These are phyloP conservation scores for Diaporthe batatas DNA, from an alignment of 2,329 filamentous ascomycete species.

Conservation along the genomic window DNA sequence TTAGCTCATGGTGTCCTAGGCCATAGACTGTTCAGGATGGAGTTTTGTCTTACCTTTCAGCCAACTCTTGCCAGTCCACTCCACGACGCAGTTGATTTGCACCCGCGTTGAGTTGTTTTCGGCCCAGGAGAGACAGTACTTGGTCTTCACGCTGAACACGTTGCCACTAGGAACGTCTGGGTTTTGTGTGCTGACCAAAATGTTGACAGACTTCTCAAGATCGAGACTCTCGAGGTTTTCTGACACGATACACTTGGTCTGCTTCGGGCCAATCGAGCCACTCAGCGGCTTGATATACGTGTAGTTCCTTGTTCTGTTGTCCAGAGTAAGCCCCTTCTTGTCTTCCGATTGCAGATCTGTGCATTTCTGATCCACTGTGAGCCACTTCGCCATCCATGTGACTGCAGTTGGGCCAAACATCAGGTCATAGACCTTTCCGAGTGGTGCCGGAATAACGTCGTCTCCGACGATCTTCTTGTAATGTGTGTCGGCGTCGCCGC, in stretches of 20 bases:
- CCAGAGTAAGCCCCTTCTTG: constrained; percentile 80
- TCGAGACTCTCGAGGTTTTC: constrained; percentile 89
- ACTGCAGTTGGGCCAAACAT: constrained; percentile 87
- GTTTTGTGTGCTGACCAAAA: constrained; percentile 87
- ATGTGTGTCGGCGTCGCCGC: constrained; percentile 81
- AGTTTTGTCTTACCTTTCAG: constrained; percentile 80
- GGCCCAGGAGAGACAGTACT: constrained; percentile 94
- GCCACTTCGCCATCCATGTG: constrained; percentile 87
- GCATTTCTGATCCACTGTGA: constrained; percentile 89
- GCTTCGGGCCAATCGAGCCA: constrained; percentile 87
- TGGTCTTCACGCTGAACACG: constrained; percentile 91
- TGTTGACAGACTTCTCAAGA: constrained; percentile 85
- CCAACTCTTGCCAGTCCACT: constrained; percentile 99
- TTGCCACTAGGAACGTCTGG: constrained; percentile 96
- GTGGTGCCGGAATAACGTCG: constrained; percentile 85
- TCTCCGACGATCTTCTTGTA: constrained; percentile 90
- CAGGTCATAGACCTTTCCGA: constrained; percentile 91
- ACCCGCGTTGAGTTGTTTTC: constrained; percentile 87
- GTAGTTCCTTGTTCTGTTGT: constrained; percentile 81
- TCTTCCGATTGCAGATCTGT: constrained; percentile 89
- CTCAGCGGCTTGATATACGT: constrained; percentile 93
- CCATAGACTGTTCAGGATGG: constrained; percentile 32
- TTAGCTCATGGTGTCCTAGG: not conserved
- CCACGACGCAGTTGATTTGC: constrained; percentile 89
- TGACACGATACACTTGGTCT: constrained; percentile 93